Conservation (phyloP, 2,329 filamentous ascomycete genomes). For the Aspergillaceae sp. region DNA sequence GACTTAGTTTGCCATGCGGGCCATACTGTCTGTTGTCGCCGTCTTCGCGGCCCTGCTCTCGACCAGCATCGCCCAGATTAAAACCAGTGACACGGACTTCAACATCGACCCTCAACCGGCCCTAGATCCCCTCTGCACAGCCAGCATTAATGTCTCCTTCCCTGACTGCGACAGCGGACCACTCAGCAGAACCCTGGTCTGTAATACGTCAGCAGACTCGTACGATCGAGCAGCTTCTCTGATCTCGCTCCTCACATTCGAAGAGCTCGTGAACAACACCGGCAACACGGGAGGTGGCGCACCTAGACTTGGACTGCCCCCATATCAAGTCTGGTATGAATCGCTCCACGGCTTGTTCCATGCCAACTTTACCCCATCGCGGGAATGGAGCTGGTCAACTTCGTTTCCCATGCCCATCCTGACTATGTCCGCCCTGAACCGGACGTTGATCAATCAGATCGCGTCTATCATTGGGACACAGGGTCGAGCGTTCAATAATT, state of each 20-base stretch:
- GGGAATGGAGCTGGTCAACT: slow-evolving; percentile 52
- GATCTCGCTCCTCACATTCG: slow-evolving; percentile 43
- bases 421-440: slow-evolving; percentile 56
- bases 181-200: slow-evolving; percentile 43
- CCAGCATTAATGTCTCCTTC: slow-evolving; percentile 25
- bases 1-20: slow-evolving; percentile 8
- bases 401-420: slow-evolving; percentile 58
- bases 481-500: slow-evolving; percentile 57
- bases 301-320: slow-evolving; percentile 47
- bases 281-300: slow-evolving; percentile 44
- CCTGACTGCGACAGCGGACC: slow-evolving; percentile 47
- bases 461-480: slow-evolving; percentile 49
- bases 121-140: slow-evolving; percentile 8
- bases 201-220: slow-evolving; percentile 36
- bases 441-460: slow-evolving; percentile 50
- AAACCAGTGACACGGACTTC: slow-evolving; percentile 21
- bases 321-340: slow-evolving; percentile 53
- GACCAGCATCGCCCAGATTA: slow-evolving; percentile 16
- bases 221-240: slow-evolving; percentile 41
- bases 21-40: slow-evolving; percentile 9
- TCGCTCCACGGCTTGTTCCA: slow-evolving; percentile 57
- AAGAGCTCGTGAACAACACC: slow-evolving; percentile 50
- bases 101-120: slow-evolving; percentile 16
- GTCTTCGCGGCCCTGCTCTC: slow-evolving; percentile 16
- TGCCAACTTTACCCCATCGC: slow-evolving; percentile 45